Percentiles rank a stretch among this genome's conserved stretches.
These are phyloP conservation scores for Nicotiana paniculata DNA, from an alignment of 257 asterid genomes.

Conservation along the genomic window DNA sequence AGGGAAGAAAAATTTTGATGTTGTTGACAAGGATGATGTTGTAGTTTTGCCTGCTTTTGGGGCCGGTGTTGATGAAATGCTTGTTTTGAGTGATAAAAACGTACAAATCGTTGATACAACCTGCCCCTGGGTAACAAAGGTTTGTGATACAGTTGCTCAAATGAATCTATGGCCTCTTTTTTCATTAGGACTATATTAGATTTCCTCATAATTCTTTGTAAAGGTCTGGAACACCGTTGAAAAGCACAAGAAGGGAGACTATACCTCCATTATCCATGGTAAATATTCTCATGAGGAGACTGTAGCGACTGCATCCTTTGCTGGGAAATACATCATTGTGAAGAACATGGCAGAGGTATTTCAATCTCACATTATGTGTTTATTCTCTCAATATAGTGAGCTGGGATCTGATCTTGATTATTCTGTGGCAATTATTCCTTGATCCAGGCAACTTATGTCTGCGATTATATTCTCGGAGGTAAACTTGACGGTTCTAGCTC, in stretches of 20 bases:
- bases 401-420: neutral
- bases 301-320: conserved; percentile 97
- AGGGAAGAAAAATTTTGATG: conserved; percentile 63
- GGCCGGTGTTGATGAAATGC: conserved; percentile 94
- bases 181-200: neutral
- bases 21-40: conserved; percentile 75
- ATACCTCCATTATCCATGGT: conserved; percentile 92
- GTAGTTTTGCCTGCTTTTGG: conserved; percentile 97
- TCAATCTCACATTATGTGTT: neutral
- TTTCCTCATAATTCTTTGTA: conserved; percentile 5
- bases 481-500: conserved; percentile 87
- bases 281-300: conserved; percentile 94
- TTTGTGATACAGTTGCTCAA: conserved; percentile 14
- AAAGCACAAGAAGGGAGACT: conserved; percentile 95
- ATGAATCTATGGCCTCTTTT: neutral
- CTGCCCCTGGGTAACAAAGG: conserved; percentile 99
- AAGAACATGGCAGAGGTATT: conserved; percentile 90
- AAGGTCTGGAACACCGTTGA: conserved; percentile 96
- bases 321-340: conserved; percentile 77
- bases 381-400: neutral
- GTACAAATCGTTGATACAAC: conserved; percentile 97
- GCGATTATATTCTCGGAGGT: conserved; percentile 62
- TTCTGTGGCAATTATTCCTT: neutral
- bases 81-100: conserved; percentile 63
- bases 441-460: conserved; percentile 84